Base-by-base conservation (phyloP, 106 monocot genomes). In the Alisma plantagoaquatica region DNA sequence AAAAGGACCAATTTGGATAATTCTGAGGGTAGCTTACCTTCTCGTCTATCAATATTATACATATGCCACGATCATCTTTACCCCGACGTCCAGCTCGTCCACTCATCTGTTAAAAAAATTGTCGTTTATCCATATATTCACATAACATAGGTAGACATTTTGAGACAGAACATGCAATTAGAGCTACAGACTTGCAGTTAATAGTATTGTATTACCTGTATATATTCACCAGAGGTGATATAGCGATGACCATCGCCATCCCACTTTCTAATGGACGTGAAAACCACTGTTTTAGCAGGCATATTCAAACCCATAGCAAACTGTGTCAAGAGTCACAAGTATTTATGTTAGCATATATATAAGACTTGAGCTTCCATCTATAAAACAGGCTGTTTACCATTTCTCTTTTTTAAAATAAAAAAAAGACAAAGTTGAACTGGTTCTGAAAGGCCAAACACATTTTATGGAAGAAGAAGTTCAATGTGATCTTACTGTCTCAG, bases 261-360 rank as follows among this genome's bases (percentile, higher is more conserved):
- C 91, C 84, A 91, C 69, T 91, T 91, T 51, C 67, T 85, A 41
- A 91, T 81, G 46, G 85, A 75, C 42, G 84, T 81, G 68, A 91
- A 91, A 9, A 91, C 81, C 54, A 91, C 84, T 18, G 85, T 91
- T 61, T 91, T 91, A 27, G 91, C 91, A 55, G 84, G 91, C 85
- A 91, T 91, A 70, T 91, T 91, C 59, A 91, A 62, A 43, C 85
- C 91, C 85, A 91, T 85, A 33, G 91, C 91, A 78, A 91, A 91
- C 85, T 85, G 69, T 29, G 19, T 10, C 45, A 46, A n/a, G n/a
- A n/a, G n/a, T n/a, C n/a, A n/a, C n/a, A n/a, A n/a, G n/a, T n/a
- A n/a, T n/a, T 17, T 10, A 8, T 46, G 3, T 4, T 10, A 46
- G 27, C 23, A 38, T 7, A 14, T 38, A 14, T 14, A 7, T 38